Evolutionary conservation across 73 alveolate species (phyloP), one percentile per base, ranked within the genome.

Genomic region (Diophrys sp.): DNA sequence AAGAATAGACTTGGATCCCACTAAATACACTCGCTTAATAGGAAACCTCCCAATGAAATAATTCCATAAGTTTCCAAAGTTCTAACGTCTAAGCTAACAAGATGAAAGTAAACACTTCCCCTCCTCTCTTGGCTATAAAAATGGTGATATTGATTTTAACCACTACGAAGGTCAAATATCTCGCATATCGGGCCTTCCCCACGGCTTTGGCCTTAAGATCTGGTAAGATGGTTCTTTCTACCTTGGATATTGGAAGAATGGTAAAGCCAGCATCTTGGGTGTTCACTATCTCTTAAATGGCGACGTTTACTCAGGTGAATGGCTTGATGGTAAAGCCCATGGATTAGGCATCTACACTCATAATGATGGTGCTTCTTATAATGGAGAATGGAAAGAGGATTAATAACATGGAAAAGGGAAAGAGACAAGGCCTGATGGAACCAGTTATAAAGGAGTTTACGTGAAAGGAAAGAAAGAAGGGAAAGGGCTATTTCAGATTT

Each of bases 311-410:
- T 85, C 73, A 54, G 94, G 94, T 0, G 88, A 87, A 25, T 87
- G 86, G 86, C 56, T 62, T 70, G 90, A 87, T 77, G 94, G 81
- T 75, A 81, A 76, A 75, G 86, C 74, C 0, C 82, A 87, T 28
- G 94, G 94, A n/a, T 67, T 55, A 66, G 94, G 94, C 11, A 62
- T 32, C 29, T 80, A 87, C 70, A 33, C 55, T 25, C 77, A 81
- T 62, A 27, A 67, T 34, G 87, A 87, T 62, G 94, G 94, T 0
- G 73, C 91, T 24, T 54, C 54, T 27, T 87, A 81, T 71, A 79
- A 76, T 2, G 94, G 94, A 71, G 79, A 69, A 23, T 87, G 91
- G 91, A 75, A 87, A 70, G 80, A 87, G 57, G 87, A 81, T 82
- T 74, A 71, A 70, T 90, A 86, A 29, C 84, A 86, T 80, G 93